Conservation (phyloP, 768 basidiomycete genomes). For the Pisolithus albus region DNA sequence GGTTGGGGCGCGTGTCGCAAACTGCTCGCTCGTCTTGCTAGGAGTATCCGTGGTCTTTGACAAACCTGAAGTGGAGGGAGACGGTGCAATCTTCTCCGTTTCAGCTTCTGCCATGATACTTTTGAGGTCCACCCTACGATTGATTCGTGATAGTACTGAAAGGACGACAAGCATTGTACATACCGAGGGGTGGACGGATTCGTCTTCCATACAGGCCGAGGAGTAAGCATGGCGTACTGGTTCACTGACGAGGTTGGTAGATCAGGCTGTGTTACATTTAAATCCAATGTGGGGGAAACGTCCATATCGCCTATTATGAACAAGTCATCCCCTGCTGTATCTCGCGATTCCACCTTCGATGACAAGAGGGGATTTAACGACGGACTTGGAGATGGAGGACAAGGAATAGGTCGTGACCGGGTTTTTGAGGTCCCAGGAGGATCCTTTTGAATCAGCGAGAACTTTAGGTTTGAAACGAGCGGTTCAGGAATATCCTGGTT, state of each 20-base stretch:
- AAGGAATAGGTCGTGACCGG: not conserved
- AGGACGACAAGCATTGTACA: constrained; percentile 18
- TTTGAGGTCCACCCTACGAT: constrained; percentile 70
- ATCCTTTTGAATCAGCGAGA: constrained; percentile 16
- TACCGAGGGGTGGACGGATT: constrained; percentile 44
- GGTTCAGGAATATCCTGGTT: constrained; percentile 60
- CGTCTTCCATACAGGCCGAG: constrained; percentile 42
- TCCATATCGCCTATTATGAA: constrained; percentile 81
- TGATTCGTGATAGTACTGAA: constrained; percentile 9
- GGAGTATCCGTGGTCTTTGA: not conserved
- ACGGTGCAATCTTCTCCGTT: constrained; percentile 16
- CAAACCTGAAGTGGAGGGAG: not conserved
- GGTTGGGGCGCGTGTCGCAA: not conserved
- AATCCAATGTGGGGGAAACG: constrained; percentile 22
- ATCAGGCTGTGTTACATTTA: constrained; percentile 11
- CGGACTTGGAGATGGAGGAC: constrained; percentile 18
- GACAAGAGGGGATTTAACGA: constrained; percentile 15
- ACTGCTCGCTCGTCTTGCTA: constrained; percentile 2
- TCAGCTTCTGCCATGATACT: constrained; percentile 79
- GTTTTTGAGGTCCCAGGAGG: constrained; percentile 25
- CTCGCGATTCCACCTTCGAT: not conserved
- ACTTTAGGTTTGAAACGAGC: constrained; percentile 32
- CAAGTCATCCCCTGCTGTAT: constrained; percentile 51
- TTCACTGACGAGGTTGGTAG: constrained; percentile 1
- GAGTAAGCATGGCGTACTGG: constrained; percentile 10